phyloP scores from a whole-genome alignment of 768 basidiomycete species.

The Coprinellus micaceus region DNA sequence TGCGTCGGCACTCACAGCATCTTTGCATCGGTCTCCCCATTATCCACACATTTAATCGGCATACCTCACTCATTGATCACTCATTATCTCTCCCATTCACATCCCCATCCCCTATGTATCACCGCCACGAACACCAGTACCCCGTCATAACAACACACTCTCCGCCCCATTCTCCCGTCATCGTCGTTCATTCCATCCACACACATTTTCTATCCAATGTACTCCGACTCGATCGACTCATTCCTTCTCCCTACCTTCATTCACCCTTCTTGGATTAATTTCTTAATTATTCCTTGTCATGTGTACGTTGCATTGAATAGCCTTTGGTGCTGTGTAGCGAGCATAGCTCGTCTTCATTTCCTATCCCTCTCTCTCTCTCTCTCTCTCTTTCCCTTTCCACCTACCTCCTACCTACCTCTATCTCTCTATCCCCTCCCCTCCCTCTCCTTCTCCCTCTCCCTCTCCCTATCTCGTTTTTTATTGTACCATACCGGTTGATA shows the following conservation, averaged over 20 bases:
- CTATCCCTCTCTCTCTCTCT: too few relatives aligned
- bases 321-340: too few relatives aligned
- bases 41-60: neutral
- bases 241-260: neutral
- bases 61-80: constrained; percentile 4
- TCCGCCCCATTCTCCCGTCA: neutral
- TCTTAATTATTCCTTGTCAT: neutral
- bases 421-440: too few relatives aligned
- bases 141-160: neutral
- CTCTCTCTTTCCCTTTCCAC: too few relatives aligned
- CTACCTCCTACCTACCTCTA: too few relatives aligned
- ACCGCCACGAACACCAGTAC: neutral
- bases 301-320: too few relatives aligned
- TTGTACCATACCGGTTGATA: too few relatives aligned
- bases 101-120: neutral
- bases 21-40: neutral
- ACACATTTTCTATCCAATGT: constrained; percentile 8
- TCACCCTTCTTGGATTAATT: neutral
- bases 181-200: constrained; percentile 2
- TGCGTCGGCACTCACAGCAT: neutral
- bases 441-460: too few relatives aligned
- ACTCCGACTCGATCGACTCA: neutral
- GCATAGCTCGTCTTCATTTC: too few relatives aligned
- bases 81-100: neutral
- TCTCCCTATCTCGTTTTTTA: too few relatives aligned